Evolutionary conservation across 768 basidiomycete species (phyloP).

Genomic region (Mrakia blollopis): DNA sequence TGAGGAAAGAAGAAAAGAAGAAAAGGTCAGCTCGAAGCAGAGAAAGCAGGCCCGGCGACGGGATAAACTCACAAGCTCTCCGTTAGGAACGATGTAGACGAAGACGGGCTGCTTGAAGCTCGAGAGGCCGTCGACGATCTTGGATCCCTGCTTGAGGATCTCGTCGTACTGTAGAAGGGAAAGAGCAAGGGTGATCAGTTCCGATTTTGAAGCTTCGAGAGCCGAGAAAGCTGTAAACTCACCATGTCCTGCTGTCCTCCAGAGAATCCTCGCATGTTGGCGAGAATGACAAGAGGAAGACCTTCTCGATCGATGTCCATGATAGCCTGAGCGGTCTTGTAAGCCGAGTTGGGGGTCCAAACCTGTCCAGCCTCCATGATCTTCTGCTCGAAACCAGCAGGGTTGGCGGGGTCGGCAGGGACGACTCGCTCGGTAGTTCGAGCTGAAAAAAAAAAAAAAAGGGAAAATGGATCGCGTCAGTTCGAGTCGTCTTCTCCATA

Average conservation of each 20-base stretch:
- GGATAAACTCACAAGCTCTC: conserved; percentile 58
- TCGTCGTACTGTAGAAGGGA: conserved; percentile 63
- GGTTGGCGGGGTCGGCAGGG: conserved; percentile 96
- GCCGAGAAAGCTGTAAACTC: conserved; percentile 31
- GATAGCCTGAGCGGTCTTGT: conserved; percentile 99
- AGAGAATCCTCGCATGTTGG: conserved; percentile 99
- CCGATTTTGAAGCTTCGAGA: background rate
- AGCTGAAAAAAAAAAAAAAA: conserved; percentile 43
- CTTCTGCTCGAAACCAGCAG: conserved; percentile 89
- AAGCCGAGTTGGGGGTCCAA: conserved; percentile 99
- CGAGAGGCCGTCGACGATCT: conserved; percentile 96
- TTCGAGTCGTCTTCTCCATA: background rate
- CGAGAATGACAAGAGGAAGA: conserved; percentile 94
- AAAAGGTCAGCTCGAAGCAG: background rate
- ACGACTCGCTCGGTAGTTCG: conserved; percentile 94
- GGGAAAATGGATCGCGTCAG: too few species aligned
- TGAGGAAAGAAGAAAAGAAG: conserved; percentile 7
- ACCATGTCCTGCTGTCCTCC: conserved; percentile 98
- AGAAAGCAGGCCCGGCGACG: background rate
- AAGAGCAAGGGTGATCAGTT: background rate
- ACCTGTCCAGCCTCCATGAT: conserved; percentile 98
- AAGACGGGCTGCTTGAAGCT: conserved; percentile 96
- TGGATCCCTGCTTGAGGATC: conserved; percentile 91
- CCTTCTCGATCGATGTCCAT: conserved; percentile 98
- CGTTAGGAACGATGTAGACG: conserved; percentile 97